Conservation (phyloP, 73 alveolate genomes). For the Tetrahymena thermophila region DNA sequence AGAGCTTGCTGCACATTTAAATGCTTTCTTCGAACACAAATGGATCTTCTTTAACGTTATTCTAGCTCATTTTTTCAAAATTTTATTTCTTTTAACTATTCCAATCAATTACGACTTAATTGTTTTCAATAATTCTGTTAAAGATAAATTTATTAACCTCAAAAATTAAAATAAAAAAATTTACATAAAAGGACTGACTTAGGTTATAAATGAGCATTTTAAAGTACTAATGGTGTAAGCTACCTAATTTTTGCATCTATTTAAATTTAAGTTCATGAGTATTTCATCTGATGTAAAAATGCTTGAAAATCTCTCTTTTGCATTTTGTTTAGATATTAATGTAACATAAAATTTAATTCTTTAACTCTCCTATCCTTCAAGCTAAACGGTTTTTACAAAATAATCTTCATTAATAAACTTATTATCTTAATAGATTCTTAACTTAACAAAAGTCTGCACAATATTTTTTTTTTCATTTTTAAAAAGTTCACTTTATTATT, state of each 20-base stretch:
- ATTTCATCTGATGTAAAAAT: background rate
- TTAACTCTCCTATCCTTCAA: background rate
- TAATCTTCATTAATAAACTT: background rate
- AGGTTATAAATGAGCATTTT: background rate
- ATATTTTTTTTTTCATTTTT: background rate
- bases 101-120: background rate
- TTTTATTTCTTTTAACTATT: background rate
- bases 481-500: background rate
- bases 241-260: background rate
- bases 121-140: background rate
- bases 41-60: background rate
- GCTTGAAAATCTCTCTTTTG: background rate
- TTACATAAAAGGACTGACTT: background rate
- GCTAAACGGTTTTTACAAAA: background rate
- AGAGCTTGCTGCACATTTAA: background rate
- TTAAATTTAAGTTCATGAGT: background rate
- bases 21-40: background rate
- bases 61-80: background rate
- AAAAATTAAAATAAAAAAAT: background rate
- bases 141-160: background rate
- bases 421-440: background rate
- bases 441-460: background rate
- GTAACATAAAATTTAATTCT: background rate
- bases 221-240: background rate
- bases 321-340: background rate